Base-by-base conservation (phyloP, 1,284 basidiomycete species). In the Malassezia slooffiae region DNA sequence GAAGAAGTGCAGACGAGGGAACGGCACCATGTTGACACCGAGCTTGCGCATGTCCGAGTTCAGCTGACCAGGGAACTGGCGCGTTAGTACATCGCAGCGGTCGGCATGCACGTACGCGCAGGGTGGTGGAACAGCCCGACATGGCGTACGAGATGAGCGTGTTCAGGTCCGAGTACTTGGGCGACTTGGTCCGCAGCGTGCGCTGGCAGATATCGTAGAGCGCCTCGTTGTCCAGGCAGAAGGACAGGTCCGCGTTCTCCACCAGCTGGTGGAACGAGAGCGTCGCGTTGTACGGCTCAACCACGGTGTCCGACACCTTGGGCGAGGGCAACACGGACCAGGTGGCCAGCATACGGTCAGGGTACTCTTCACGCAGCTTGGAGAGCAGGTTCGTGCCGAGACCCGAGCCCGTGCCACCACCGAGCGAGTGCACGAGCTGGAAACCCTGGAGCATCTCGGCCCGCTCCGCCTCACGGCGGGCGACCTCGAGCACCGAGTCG, bases 11-110 rank as follows among this genome's bases (percentile, higher is more conserved):
- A 96, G 82, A 82, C 90, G 87, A 50, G 88, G 88, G 85, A 93
- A 91, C 34, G 89, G 88, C 72, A 71, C 68, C 88, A 96, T 89
- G 82, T 96, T 96, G 72, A 95, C 90, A 55, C 89, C 90, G 57
- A 96, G 76, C 75, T 96, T 96, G 70, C 89, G 79, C 43, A 96
- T 78, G 70, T 96, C 90, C 43, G 90, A 95, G 80, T 95, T 96
- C 67, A 96, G 80, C 73, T 91, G 88, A 76, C 90, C 91, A 69
- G 90, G 90, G 41, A 97, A 96, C n/a, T n/a, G n/a, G n/a, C n/a
- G n/a, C n/a, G n/a, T n/a, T n/a, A n/a, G n/a, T n/a, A n/a, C n/a
- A n/a, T n/a, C n/a, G n/a, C n/a, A n/a, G n/a, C n/a, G n/a, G n/a
- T n/a, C n/a, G n/a, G n/a, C n/a, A n/a, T n/a, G n/a, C n/a, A n/a